Base-by-base conservation (phyloP, 352 stramenopile genomes). In the Pythium sp. region DNA sequence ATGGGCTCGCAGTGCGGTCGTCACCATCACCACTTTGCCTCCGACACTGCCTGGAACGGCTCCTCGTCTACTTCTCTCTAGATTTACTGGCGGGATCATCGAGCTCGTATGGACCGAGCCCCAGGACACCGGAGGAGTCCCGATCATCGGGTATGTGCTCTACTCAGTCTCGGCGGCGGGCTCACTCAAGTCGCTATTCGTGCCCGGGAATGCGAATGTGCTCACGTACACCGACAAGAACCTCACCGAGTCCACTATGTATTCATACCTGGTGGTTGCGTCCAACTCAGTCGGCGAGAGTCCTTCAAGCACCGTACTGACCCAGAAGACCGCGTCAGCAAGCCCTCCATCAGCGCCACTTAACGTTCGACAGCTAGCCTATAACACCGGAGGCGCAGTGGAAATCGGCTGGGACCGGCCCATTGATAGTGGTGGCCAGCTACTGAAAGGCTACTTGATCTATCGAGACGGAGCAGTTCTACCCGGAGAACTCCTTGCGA, bases 301-400 rank as follows among this genome's bases (percentile, higher is more conserved):
- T n/a, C 73, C 75, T 2, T n/a, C 56, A 0, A 88, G 78, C 41
- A 41, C 57, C 0, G 34, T 63, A 6, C 32, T 90, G 0, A 67
- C 59, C 7, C 70, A 72, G 24, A 80, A 73, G 22, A 91, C 84
- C 3, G 59, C 72, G 5, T 59, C 67, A 2, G 70, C 76, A n/a
- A 87, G 80, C 3, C 65, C 75, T 8, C 82, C 84, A 1, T 89
- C 81, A 3, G 71, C 71, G 0, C 84, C 84, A 8, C 30, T 78
- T 34, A 81, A 86, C 58, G 58, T 90, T 20, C 67, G 43, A 0
- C 80, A 88, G 36, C 58, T 84, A 5, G 8, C 20, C 0, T 86
- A 81, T 30, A 72, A 71, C 5, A 88, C 81, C 30, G 84, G 84
- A 28, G 84, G 84, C 3, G 70, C 81, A 1, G 76, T 92, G n/a